These are phyloP conservation scores for Dillenia suffruticosa DNA, from an alignment of 164 flowering plant genomes.

Conservation along the genomic window DNA sequence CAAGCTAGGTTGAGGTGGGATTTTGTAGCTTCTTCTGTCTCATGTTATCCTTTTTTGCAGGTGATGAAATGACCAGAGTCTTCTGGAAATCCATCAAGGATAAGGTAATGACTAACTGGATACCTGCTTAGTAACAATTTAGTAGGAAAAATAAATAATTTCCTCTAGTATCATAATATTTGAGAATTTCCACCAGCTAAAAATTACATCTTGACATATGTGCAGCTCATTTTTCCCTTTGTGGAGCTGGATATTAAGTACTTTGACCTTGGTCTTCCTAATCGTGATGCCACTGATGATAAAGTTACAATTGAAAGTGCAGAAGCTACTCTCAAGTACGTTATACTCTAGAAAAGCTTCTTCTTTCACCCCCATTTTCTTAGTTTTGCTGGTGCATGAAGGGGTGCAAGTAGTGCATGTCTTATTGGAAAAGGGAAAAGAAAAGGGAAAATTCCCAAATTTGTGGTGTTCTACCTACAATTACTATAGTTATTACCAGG, in stretches of 20 bases:
- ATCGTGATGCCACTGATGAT: slow-evolving; percentile 96
- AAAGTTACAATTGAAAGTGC: slow-evolving; percentile 97
- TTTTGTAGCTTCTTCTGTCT: too few species aligned
- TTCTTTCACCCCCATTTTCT: not conserved
- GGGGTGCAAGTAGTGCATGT: not conserved
- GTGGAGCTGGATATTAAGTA: slow-evolving; percentile 93
- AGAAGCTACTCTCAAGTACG: slow-evolving; percentile 95
- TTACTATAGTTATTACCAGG: too few species aligned
- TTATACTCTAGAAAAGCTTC: not conserved
- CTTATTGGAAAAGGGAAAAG: too few species aligned
- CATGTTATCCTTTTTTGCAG: slow-evolving; percentile 23
- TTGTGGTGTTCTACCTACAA: too few species aligned
- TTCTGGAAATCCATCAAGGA: slow-evolving; percentile 87
- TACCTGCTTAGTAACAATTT: too few species aligned
- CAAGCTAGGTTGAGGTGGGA: too few species aligned
- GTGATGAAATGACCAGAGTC: slow-evolving; percentile 98
- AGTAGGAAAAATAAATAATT: too few species aligned
- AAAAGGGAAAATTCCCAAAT: too few species aligned
- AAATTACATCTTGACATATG: not conserved
- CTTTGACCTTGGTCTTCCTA: slow-evolving; percentile 85
- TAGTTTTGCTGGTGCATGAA: not conserved
- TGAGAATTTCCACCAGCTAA: not conserved
- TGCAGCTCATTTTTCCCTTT: slow-evolving; percentile 90
- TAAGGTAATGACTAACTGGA: slow-evolving; percentile 44
- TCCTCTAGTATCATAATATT: not conserved